Base-by-base conservation (phyloP, 2,329 filamentous ascomycete genomes). In the Scytalidium lignicola region DNA sequence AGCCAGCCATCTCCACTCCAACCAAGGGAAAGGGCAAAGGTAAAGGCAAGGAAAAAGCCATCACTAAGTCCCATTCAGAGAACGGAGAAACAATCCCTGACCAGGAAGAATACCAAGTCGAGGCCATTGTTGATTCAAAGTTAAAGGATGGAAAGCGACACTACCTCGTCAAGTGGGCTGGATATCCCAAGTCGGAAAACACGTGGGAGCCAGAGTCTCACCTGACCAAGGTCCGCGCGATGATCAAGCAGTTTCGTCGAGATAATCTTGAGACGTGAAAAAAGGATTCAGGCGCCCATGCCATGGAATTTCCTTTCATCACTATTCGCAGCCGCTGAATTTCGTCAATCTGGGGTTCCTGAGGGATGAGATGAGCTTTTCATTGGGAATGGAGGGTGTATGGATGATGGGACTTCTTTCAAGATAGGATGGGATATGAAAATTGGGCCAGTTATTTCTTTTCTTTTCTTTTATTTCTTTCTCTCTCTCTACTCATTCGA, bases 141-240 rank as follows among this genome's bases (percentile, higher is more conserved):
- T 29, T 51, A 3, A 37, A 43, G 3, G 41, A 50, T 2, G 41
- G 47, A 3, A 46, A 48, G 20, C 17, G 20, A 10, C 26, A 22
- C 6, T 57, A 56, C 37, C 22, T 45, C 1, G 50, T 57, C 37
- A 49, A 56, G 20, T 57, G 55, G 55, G 29, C 37, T 23, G 54
- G 55, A 2, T 57, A 47, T 21, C 21, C 47, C 1, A 19, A 32
- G 6, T 17, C 37, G 3, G 19, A 46, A 7, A 49, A 49, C 17
- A 58, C 50, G n/a, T 56, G 55, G 55, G 55, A 58, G 45, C 54
- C 50, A 7, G 50, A 52, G 7, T 29, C 17, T 2, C 46, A 56
- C 28, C 44, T 58, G 6, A 21, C 22, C 7, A 55, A 58, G 37
- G 41, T 49, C 2, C 17, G 21, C 7, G 43, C 49, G 3, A 23